Conservation (phyloP, 2,329 filamentous ascomycete species). For the Lasiodiplodia citricola region DNA sequence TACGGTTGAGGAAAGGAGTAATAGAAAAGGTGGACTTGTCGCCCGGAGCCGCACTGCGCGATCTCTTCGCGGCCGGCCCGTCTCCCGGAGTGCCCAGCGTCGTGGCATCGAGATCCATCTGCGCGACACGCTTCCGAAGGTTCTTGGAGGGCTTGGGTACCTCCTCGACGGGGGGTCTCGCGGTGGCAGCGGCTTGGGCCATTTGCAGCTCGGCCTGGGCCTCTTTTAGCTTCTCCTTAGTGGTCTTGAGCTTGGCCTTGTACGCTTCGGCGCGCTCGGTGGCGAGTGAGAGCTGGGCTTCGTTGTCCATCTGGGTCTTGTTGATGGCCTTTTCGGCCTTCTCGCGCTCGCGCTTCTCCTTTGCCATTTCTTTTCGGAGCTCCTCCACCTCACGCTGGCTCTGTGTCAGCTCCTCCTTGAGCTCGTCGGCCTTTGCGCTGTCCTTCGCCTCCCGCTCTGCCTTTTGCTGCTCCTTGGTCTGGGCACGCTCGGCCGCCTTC, state of each 20-base stretch:
- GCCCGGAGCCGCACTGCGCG: slow-evolving; percentile 65
- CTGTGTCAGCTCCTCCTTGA: slow-evolving; percentile 28
- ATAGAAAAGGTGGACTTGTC: slow-evolving; percentile 94
- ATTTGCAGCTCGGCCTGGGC: slow-evolving; percentile 57
- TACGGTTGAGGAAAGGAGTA: slow-evolving; percentile 87
- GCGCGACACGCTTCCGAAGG: slow-evolving; percentile 49
- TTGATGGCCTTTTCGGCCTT: slow-evolving; percentile 59
- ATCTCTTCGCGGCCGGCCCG: slow-evolving; percentile 52
- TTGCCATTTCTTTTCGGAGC: slow-evolving; percentile 37
- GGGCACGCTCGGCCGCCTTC: slow-evolving; percentile 36
- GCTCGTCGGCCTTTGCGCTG: slow-evolving; percentile 10
- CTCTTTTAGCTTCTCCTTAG: slow-evolving; percentile 76
- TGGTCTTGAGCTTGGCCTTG: slow-evolving; percentile 70
- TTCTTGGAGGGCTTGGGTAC: slow-evolving; percentile 41
- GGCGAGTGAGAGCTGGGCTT: slow-evolving; percentile 66
- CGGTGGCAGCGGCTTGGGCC: slow-evolving; percentile 45
- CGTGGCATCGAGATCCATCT: slow-evolving; percentile 54
- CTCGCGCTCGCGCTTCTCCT: slow-evolving; percentile 55
- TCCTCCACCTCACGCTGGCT: slow-evolving; percentile 33
- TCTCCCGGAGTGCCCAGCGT: slow-evolving; percentile 57
- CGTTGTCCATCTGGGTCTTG: slow-evolving; percentile 64
- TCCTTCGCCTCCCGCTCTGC: slow-evolving; percentile 31
- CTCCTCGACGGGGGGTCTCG: slow-evolving; percentile 39
- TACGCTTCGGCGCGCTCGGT: slow-evolving; percentile 74
- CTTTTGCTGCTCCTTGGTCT: slow-evolving; percentile 42